Evolutionary conservation across 108 stramenopile species (phyloP), one percentile per base, ranked within the genome.

Genomic region (Fragilaria radians): DNA sequence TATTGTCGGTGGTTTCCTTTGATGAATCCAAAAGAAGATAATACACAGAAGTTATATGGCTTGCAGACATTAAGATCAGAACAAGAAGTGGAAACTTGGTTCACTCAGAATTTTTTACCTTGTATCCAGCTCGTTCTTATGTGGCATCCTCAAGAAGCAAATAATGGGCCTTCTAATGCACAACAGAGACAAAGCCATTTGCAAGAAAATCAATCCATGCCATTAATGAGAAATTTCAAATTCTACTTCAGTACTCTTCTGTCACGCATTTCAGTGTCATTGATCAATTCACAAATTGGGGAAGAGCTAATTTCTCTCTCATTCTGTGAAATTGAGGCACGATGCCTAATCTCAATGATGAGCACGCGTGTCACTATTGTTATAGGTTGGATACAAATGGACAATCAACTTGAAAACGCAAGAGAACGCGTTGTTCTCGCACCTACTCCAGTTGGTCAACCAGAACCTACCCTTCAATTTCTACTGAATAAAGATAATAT

Each of bases 1-100:
- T 88, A 89, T 36, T 54, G 63, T 30, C 70, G 86, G 31, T 93
- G 91, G 91, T 93, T 93, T 59, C 91, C 91, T 5, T 59, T 93
- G 42, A 70, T 60, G 52, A 65, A 76, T 56, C 82, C 88, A 4
- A 60, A 73, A 32, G 36, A 14, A 7, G 79, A 85, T 22, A 63
- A 67, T 11, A 59, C 71, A 30, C 83, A 88, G 53, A 80, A 85
- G 79, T 80, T 82, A n/a, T 46, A 71, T 59, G 74, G 78, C 42
- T 32, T 32, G 5, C 68, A 77, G 14, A 80, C 91, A 23, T 45
- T 57, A 48, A 88, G 88, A 59, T 65, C 64, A 25, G 91, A 93
- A 52, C 73, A 93, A 65, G 32, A 53, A 17, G 63, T 63, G 19
- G 87, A 88, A 46, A 68, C 73, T 47, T 65, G 67, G 66, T 88